Evolutionary conservation across 23 red algal species (phyloP), one percentile per base, ranked within the genome.

Genomic region (Gracilaria domingensis): DNA sequence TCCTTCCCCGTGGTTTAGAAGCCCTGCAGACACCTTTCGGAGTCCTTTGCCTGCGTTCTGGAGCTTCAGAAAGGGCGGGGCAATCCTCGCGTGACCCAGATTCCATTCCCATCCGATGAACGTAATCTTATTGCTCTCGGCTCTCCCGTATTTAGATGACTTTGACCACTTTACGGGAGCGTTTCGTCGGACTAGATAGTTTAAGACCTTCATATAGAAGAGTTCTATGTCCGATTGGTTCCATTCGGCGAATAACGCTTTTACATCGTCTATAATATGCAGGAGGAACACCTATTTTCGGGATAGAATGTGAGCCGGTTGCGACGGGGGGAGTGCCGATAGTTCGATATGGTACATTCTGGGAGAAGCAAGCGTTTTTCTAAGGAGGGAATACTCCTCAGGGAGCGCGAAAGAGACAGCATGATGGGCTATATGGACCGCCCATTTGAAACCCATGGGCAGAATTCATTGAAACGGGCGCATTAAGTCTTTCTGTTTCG

Each of bases 401-500:
- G 12, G 47, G 6, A 83, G 11, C 11, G 36, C 35, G 28, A 54
- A 83, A 25, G 47, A 23, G 9, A 58, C 79, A 5, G 65, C 21
- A 18, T 65, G n/a, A 83, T 83, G 79, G 5, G 79, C 21, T 11
- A 83, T 83, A 42, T 83, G 30, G 12, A 83, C 79, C 1, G 54
- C 79, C 79, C 79, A 83, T 38, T 83, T 83, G 8, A 83, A 83
- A 6, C 79, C 79, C 79, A 83, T 83, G 12, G 79, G 57, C 8
- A 65, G 29, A 4, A 33, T 83, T 3, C 51, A 2, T 35, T 83
- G 79, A 6, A 35, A 23, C 2, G 79, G 79, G 25, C 78, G 78
- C 25, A 82, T 44, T 4, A 12, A 8, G 20, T 50, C 37, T 26
- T 8, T 79, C n/a, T 79, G 74, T 42, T 79, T n/a, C 18, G 74